A percentile compares a stretch with the other conserved stretches of the same genome.
Evolutionary conservation across 2,329 filamentous ascomycete species (phyloP).

Genomic region (Exophiala viscosa): DNA sequence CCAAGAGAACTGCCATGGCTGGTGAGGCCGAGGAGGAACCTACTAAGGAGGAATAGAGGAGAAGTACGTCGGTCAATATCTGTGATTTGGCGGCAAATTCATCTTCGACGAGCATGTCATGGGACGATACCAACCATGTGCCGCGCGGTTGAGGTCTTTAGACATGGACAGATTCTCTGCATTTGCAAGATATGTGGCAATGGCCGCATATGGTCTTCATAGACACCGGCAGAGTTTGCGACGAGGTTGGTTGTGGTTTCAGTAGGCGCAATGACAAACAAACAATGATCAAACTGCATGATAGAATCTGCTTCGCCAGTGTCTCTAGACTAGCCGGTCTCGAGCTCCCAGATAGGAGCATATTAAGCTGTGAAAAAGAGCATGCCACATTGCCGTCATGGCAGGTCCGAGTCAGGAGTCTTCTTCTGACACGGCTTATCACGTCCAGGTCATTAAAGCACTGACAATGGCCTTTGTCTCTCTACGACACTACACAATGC

Average conservation of each 20-base stretch:
- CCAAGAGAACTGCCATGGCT: slow-evolving; percentile 84
- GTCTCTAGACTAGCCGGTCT: too few species aligned
- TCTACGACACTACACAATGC: too few species aligned
- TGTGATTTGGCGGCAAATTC: slow-evolving; percentile 2
- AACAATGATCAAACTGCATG: slow-evolving; percentile 3
- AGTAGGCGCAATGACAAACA: slow-evolving; percentile 16
- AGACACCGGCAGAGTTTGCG: slow-evolving; percentile 4
- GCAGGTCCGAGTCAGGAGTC: too few species aligned
- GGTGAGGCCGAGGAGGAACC: slow-evolving; percentile 59
- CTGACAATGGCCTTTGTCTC: too few species aligned
- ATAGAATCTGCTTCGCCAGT: neutral
- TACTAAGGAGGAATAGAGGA: slow-evolving; percentile 21
- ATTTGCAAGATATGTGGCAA: neutral
- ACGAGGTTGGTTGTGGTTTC: slow-evolving; percentile 6
- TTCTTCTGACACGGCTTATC: too few species aligned
- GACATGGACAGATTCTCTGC: slow-evolving; percentile 1
- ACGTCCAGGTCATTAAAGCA: too few species aligned
- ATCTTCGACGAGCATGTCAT: slow-evolving; percentile 1
- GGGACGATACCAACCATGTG: slow-evolving; percentile 1
- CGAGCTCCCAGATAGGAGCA: too few species aligned
- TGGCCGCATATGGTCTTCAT: slow-evolving; percentile 8
- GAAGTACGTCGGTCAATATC: neutral
- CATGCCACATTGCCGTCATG: too few species aligned
- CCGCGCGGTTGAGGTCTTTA: neutral
- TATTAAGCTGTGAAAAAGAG: too few species aligned